phyloP scores from a whole-genome alignment of 805 yeast species.

The Ogataea kodamae region DNA sequence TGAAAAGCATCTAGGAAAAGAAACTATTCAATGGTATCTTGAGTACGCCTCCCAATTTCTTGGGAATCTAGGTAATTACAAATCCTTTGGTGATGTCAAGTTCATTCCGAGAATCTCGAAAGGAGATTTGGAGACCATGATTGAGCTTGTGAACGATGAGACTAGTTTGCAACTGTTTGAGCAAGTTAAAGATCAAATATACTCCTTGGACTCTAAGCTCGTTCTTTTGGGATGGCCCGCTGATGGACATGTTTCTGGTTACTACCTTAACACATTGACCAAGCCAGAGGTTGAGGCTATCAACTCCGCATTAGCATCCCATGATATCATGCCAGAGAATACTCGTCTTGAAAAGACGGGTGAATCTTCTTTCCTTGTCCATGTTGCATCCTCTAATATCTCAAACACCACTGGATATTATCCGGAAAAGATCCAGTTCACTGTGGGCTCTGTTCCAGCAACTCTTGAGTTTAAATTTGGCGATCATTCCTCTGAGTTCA shows the following conservation, averaged over 20 bases:
- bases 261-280: constrained; percentile 58
- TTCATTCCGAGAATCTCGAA: constrained; percentile 64
- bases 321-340: constrained; percentile 73
- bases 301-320: constrained; percentile 59
- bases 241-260: constrained; percentile 70
- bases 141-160: constrained; percentile 39
- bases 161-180: constrained; percentile 36
- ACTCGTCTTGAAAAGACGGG: constrained; percentile 63
- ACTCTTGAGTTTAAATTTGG: constrained; percentile 62
- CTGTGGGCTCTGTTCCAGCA: constrained; percentile 40
- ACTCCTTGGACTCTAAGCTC: constrained; percentile 43
- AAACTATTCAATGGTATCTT: constrained; percentile 46
- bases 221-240: constrained; percentile 75
- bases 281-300: constrained; percentile 62
- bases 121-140: constrained; percentile 47
- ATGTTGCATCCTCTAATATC: constrained; percentile 63
- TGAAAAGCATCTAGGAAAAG: constrained; percentile 33
- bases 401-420: constrained; percentile 53
- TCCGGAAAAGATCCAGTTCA: constrained; percentile 43
- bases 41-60: constrained; percentile 76
- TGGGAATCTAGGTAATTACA: constrained; percentile 73
- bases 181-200: constrained; percentile 47
- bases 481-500: constrained; percentile 69
- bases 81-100: constrained; percentile 85
- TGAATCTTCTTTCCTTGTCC: constrained; percentile 49